Base-by-base conservation (phyloP, 139 green algal species). In the Closterium sp. region DNA sequence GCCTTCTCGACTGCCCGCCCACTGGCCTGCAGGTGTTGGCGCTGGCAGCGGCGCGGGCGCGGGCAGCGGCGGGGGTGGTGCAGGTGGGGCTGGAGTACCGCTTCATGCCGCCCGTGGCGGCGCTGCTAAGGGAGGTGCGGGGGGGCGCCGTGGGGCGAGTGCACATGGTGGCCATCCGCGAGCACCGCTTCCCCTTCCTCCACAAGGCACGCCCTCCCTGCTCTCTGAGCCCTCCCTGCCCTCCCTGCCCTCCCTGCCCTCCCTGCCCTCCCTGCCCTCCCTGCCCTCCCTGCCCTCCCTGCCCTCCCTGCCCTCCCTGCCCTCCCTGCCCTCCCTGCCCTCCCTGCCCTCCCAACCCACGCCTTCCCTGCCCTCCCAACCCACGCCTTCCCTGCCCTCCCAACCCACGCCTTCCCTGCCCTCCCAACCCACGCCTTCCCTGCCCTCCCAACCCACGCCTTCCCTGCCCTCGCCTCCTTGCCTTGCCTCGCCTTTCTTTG, bases 51-150 rank as follows among this genome's bases (percentile, higher is more conserved):
- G 90, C 90, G 32, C 9, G 24, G 9, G 90, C 13, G 73, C 42
- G 4, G 21, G 10, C 28, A 22, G 17, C 88, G 22, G 91, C 30
- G 7, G 31, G 91, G 1, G 24, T 93, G 31, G 24, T 93, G 62
- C 91, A 93, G 27, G 91, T 93, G 31, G 91, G 91, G 27, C 87
- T 93, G 42, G 91, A 93, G 88, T 93, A 93, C 91, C 86, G 91
- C 31, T 93, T 92, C 91, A 93, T 93, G 91, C 86, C 91, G 21
- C 86, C 91, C 4, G 86, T 93, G 2, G 86, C 91, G 9, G 28
- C 86, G 22, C 91, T 93, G 22, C 62, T 93, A 11, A 21, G 38
- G 7, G 91, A 93, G 38, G 86, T 91, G 27, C 13, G 24, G 22
- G 88, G 24, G 22, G 87, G 91, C 21, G 86, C 87, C 11, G 32